Evolutionary conservation across 78 protist genomes (phyloP).

Genomic region (Dictyostelium intermedium): DNA sequence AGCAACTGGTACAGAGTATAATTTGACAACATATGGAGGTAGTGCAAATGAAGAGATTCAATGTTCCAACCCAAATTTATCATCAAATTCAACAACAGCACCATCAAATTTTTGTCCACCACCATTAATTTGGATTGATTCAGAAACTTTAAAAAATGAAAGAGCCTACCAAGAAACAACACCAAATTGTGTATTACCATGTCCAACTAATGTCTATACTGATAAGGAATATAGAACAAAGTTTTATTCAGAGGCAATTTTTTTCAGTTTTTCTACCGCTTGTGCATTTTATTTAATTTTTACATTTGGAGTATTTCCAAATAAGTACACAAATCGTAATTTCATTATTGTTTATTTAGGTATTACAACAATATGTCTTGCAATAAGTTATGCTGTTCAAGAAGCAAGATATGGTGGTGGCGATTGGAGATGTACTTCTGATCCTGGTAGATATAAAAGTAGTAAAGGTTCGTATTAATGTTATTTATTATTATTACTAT

Average conservation of each 20-base stretch:
- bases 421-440: conserved; percentile 12
- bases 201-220: background rate
- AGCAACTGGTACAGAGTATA: background rate
- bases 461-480: background rate
- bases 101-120: background rate
- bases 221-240: background rate
- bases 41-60: background rate
- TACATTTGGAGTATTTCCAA: conserved; percentile 15
- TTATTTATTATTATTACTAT: too few relatives aligned
- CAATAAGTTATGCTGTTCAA: background rate
- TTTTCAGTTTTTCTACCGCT: background rate
- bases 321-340: background rate
- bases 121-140: background rate
- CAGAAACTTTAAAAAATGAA: background rate
- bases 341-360: background rate
- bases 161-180: background rate
- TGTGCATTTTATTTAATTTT: background rate
- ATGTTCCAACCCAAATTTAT: background rate
- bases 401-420: background rate
- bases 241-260: background rate
- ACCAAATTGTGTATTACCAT: background rate
- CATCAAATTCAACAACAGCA: background rate
- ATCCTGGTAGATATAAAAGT: conserved; percentile 24
- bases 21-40: background rate
- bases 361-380: background rate